Evolutionary conservation across 2,329 filamentous ascomycete species (phyloP).

Genomic region (Microthyrium microscopicum): DNA sequence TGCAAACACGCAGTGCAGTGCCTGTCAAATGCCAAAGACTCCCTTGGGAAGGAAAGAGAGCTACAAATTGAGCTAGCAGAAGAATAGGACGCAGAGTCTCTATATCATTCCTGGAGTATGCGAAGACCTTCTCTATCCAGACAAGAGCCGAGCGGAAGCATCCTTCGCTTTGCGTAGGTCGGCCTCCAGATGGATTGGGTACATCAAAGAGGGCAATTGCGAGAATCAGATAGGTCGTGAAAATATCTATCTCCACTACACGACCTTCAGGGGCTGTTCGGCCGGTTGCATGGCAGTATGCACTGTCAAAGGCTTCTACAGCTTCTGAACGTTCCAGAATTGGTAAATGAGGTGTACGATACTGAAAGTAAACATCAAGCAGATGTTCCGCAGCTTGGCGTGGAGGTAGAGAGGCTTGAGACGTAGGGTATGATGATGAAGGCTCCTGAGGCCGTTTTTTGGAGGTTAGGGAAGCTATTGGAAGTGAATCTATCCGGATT

Average conservation of each 20-base stretch:
- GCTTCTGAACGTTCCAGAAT: slow-evolving; percentile 16
- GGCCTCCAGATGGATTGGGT: slow-evolving; percentile 11
- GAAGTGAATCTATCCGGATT: slow-evolving; percentile 11
- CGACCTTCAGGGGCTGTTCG: slow-evolving; percentile 6
- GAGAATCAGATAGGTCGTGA: slow-evolving; percentile 19
- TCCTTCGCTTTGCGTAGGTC: slow-evolving; percentile 18
- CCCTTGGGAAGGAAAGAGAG: slow-evolving; percentile 17
- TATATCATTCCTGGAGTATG: slow-evolving; percentile 17
- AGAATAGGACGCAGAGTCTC: slow-evolving; percentile 18
- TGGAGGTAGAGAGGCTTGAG: slow-evolving; percentile 16
- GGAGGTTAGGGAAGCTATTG: slow-evolving; percentile 6
- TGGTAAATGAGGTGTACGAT: slow-evolving; percentile 19
- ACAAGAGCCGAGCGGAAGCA: slow-evolving; percentile 19
- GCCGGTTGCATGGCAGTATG: slow-evolving; percentile 11
- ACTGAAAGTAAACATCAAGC: slow-evolving; percentile 19
- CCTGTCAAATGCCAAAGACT: slow-evolving; percentile 21
- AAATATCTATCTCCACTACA: slow-evolving; percentile 14
- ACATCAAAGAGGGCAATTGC: slow-evolving; percentile 18
- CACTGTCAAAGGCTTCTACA: slow-evolving; percentile 14
- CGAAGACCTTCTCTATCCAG: slow-evolving; percentile 16
- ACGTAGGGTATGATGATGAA: background rate
- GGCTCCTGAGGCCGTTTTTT: background rate
- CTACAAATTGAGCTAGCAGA: slow-evolving; percentile 18
- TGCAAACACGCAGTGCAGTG: slow-evolving; percentile 17
- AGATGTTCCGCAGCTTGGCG: slow-evolving; percentile 19